Percentiles rank a stretch among this genome's conserved stretches.
These are phyloP conservation scores for Termitomyces sp. DNA, from an alignment of 768 basidiomycete species.

Conservation along the genomic window DNA sequence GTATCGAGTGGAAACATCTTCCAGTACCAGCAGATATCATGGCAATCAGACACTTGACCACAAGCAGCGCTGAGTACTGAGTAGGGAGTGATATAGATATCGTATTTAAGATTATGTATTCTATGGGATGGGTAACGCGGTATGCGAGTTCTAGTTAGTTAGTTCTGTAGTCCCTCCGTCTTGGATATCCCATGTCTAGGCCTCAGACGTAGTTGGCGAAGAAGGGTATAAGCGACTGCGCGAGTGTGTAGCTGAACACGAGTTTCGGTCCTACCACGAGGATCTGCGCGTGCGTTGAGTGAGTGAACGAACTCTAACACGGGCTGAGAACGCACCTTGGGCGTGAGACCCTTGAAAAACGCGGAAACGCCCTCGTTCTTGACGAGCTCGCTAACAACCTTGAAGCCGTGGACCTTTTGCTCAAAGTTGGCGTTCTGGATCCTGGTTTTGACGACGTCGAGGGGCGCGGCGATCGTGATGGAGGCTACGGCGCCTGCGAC, in stretches of 20 bases:
- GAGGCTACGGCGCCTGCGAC: constrained; percentile 92
- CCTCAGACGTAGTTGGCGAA: constrained; percentile 77
- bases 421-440: constrained; percentile 99
- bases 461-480: constrained; percentile 92
- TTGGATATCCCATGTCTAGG: too few relatives aligned
- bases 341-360: constrained; percentile 96
- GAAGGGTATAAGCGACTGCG: constrained; percentile 90
- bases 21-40: too few relatives aligned
- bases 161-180: too few relatives aligned
- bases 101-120: too few relatives aligned
- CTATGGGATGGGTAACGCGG: too few relatives aligned
- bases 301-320: neutral
- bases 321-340: constrained; percentile 58
- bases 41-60: too few relatives aligned
- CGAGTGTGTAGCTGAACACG: constrained; percentile 96
- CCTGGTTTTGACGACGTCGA: constrained; percentile 94
- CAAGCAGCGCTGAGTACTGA: too few relatives aligned
- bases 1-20: too few relatives aligned
- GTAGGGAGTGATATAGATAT: too few relatives aligned
- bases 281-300: constrained; percentile 44
- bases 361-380: constrained; percentile 79
- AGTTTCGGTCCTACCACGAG: constrained; percentile 96
- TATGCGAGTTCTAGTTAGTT: too few relatives aligned
- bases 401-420: constrained; percentile 71
- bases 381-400: constrained; percentile 80